phyloP scores from a whole-genome alignment of 2,329 filamentous ascomycete species.

The Chaetomiaceae sp. region DNA sequence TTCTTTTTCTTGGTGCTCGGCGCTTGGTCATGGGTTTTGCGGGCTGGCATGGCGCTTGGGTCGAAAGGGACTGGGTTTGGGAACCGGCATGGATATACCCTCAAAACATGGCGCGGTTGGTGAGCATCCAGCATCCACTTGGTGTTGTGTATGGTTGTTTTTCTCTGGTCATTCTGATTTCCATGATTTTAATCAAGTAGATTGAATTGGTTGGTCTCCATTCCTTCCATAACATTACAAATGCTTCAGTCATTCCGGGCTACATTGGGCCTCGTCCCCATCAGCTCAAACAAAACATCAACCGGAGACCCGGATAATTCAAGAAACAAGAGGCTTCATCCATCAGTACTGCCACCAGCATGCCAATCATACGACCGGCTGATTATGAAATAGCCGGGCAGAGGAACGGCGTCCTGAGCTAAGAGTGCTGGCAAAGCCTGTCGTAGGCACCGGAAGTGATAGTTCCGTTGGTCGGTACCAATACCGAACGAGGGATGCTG shows the following conservation, averaged over 20 bases:
- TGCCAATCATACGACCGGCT: too few species aligned
- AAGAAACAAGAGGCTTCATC: too few species aligned
- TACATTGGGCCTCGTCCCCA: too few species aligned
- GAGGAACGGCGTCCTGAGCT: background rate
- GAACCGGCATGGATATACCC: background rate
- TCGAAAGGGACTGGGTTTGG: background rate
- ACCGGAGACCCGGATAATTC: too few species aligned
- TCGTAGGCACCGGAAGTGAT: conserved; percentile 25
- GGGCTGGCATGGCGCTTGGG: background rate
- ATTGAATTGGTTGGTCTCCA: background rate
- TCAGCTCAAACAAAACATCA: too few species aligned
- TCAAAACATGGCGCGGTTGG: background rate
- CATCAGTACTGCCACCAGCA: too few species aligned
- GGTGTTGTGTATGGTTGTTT: background rate
- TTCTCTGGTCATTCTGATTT: background rate
- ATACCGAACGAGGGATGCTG: conserved; percentile 22
- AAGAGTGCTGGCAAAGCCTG: conserved; percentile 20
- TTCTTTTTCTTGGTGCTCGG: background rate
- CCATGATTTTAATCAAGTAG: background rate
- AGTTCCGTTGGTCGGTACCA: conserved; percentile 17
- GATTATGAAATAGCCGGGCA: too few species aligned
- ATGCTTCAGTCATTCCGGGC: too few species aligned
- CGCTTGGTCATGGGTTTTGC: too few species aligned
- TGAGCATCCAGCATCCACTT: background rate
- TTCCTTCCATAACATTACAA: too few species aligned